These are phyloP conservation scores for Nymphaea colorata DNA, from an alignment of 164 flowering plant species.

Conservation along the genomic window DNA sequence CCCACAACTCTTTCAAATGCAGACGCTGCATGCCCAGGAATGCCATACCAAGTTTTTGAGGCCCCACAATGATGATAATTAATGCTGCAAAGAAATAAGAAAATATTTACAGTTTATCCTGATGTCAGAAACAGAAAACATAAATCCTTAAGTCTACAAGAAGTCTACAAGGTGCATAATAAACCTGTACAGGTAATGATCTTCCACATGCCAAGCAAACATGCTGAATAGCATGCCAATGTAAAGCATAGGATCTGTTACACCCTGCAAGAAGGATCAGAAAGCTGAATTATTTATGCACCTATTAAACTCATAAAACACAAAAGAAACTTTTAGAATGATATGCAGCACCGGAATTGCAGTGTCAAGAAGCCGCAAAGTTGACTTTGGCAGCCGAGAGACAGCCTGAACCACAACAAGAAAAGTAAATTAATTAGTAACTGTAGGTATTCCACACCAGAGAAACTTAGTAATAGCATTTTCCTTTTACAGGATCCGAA, in stretches of 20 bases:
- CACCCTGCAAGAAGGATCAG: slow-evolving; percentile 57
- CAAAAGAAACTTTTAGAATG: not conserved
- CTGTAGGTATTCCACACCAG: not conserved
- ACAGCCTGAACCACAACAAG: slow-evolving; percentile 42
- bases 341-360: slow-evolving; percentile 63
- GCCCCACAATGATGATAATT: slow-evolving; percentile 99
- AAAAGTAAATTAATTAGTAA: slow-evolving; percentile 4
- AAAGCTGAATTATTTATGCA: slow-evolving; percentile 3
- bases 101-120: not conserved
- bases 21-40: slow-evolving; percentile 86
- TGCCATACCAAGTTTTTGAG: slow-evolving; percentile 97
- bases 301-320: not conserved
- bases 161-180: not conserved
- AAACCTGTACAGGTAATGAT: slow-evolving; percentile 95
- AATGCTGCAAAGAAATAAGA: slow-evolving; percentile 38
- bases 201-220: slow-evolving; percentile 99
- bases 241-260: slow-evolving; percentile 98
- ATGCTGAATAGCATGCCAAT: slow-evolving; percentile 97
- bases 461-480: no score
- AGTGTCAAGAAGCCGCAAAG: slow-evolving; percentile 64
- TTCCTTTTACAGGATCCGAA: no score
- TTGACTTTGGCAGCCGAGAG: slow-evolving; percentile 63
- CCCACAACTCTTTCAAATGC: slow-evolving; percentile 85
- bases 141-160: not conserved
- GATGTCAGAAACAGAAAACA: not conserved